phyloP scores from a whole-genome alignment of 75 land plant species.

The Azolla pinnata region DNA sequence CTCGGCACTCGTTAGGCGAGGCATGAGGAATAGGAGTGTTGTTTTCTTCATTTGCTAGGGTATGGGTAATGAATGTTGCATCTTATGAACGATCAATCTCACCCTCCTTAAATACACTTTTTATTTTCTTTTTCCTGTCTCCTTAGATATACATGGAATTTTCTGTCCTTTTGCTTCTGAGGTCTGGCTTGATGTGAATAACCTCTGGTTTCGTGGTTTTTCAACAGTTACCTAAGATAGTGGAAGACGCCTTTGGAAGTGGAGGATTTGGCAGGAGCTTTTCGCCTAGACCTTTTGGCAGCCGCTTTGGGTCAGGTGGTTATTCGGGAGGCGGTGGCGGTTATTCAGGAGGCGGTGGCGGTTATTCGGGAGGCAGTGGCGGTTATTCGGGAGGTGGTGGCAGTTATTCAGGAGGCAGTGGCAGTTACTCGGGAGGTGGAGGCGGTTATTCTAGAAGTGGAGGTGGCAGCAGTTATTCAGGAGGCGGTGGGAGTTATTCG shows the following conservation, averaged over 20 bases:
- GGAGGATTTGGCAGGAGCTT: conserved; percentile 7
- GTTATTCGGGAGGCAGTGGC: too few relatives aligned
- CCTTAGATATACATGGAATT: not conserved
- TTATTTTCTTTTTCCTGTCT: not conserved
- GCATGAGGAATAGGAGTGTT: not conserved
- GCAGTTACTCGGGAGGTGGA: too few relatives aligned
- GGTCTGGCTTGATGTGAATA: not conserved
- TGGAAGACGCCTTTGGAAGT: not conserved
- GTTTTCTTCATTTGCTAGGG: not conserved
- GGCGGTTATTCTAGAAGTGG: too few relatives aligned
- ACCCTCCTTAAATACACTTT: not conserved
- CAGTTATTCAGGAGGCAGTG: too few relatives aligned
- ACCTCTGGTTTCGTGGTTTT: not conserved
- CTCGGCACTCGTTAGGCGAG: not conserved
- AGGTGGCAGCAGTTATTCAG: not conserved
- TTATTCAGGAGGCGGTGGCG: too few relatives aligned
- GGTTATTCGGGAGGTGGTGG: too few relatives aligned
- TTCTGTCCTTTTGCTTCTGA: not conserved
- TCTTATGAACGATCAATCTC: not conserved
- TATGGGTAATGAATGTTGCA: not conserved
- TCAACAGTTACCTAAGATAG: not conserved
- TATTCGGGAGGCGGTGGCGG: too few relatives aligned
- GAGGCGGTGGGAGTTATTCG: not conserved
- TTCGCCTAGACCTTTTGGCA: too few relatives aligned
- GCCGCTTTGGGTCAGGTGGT: too few relatives aligned